phyloP scores from a whole-genome alignment of 75 land plant genomes.

The Picea sitchensis region DNA sequence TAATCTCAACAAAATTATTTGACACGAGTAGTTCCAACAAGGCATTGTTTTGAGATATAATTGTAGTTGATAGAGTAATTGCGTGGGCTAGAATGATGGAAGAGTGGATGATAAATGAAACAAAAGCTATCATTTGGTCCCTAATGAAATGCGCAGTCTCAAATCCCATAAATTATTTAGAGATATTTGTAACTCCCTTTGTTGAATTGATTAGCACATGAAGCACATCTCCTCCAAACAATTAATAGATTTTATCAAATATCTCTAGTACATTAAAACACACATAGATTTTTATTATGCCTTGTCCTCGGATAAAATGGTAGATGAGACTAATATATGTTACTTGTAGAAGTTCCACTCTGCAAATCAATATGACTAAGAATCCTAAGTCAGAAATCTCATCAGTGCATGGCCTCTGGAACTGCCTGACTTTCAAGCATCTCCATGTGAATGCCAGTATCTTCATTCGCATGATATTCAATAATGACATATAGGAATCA shows the following conservation, averaged over 20 bases:
- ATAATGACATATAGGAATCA: constrained; percentile 87
- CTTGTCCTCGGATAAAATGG: constrained; percentile 96
- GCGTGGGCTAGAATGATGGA: constrained; percentile 93
- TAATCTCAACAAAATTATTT: constrained; percentile 97
- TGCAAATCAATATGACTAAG: too few relatives aligned
- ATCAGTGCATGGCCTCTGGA: constrained; percentile 62
- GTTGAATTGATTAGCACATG: constrained; percentile 91
- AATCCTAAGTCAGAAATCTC: constrained; percentile 85
- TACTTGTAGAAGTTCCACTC: too few relatives aligned
- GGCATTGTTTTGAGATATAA: constrained; percentile 90
- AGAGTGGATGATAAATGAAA: constrained; percentile 79
- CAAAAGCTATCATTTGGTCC: constrained; percentile 72
- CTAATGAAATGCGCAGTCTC: constrained; percentile 52
- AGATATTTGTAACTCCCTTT: constrained; percentile 64
- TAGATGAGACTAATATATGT: constrained; percentile 95
- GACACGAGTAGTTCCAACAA: constrained; percentile 87
- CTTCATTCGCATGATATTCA: constrained; percentile 88
- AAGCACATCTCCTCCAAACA: constrained; percentile 89
- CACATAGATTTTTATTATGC: constrained; percentile 92
- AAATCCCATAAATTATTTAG: constrained; percentile 39
- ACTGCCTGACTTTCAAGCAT: constrained; percentile 77
- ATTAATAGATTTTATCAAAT: constrained; percentile 94
- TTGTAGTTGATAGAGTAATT: constrained; percentile 89
- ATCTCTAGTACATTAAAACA: constrained; percentile 98
- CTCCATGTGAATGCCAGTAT: constrained; percentile 61